Evolutionary conservation across 208 protist genomes (phyloP), one percentile per base, ranked within the genome.

Genomic region (Crithidia acanthocephali): DNA sequence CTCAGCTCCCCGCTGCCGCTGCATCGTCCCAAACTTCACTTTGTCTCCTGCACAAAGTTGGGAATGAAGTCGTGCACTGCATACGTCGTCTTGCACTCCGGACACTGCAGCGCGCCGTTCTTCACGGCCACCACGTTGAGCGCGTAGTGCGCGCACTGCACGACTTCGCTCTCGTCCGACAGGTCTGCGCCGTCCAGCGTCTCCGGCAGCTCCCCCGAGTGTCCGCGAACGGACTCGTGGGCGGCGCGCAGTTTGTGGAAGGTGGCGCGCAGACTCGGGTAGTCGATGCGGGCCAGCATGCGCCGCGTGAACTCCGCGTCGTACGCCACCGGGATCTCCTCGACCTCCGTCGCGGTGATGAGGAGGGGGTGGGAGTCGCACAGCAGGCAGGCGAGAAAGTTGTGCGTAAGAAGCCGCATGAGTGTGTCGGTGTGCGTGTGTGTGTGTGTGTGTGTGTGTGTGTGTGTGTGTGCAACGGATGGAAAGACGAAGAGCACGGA

Each of bases 331-430:
- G 79, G 66, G 16, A 94, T 69, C 35, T 81, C 72, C 40, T 83
- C 86, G 28, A 87, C 64, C 51, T 92, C 82, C 16, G 51, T 63
- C 10, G 81, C 79, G 27, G 37, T 76, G 18, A 97, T 52, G 50
- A 64, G 44, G 18, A 97, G 81, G 0, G 93, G 93, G 58, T 86
- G 90, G 8, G 71, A 64, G 65, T 93, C 77, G 75, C 93, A 97
- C 72, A 85, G 68, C 58, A 97, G 72, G 69, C 93, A 97, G 32
- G 85, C 79, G 40, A 96, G 79, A 52, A 97, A 89, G 74, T 96
- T 97, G 68, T 95, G 91, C 15, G 89, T 96, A 33, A 97, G 82
- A 16, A 95, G 79, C 23, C 90, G 85, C 93, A 97, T 95, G 25
- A 4, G 3, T 22, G 10, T 22, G 16, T n/a, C 18, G 6, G 3